phyloP scores from a whole-genome alignment of 2,329 filamentous ascomycete species.

The Fulvia fulva region DNA sequence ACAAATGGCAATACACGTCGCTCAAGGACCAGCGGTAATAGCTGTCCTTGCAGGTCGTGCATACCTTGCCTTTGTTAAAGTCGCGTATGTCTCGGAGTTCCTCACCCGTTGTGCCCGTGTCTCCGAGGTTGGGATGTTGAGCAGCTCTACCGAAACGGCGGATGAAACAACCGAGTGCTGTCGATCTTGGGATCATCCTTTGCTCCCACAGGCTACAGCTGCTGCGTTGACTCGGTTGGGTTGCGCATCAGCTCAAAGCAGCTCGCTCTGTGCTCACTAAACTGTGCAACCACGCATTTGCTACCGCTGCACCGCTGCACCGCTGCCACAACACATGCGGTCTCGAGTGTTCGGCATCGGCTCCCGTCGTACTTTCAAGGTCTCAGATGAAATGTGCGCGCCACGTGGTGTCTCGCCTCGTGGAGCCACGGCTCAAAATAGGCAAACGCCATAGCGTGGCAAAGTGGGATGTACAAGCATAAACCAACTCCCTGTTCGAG shows the following conservation, averaged over 20 bases:
- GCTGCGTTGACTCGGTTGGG: too few relatives aligned
- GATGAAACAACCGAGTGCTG: not conserved
- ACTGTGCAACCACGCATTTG: not conserved
- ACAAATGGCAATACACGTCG: not conserved
- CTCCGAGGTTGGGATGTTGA: not conserved
- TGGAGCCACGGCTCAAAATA: not conserved
- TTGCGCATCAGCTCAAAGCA: not conserved
- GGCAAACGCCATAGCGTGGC: conserved; percentile 2
- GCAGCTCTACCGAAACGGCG: not conserved
- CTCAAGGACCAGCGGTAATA: not conserved
- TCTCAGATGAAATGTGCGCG: not conserved
- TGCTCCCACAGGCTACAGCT: too few relatives aligned
- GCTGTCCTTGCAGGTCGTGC: not conserved
- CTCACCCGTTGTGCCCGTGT: not conserved
- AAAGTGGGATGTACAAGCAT: conserved; percentile 3
- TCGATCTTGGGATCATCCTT: not conserved
- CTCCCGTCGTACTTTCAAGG: not conserved
- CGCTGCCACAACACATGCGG: too few relatives aligned
- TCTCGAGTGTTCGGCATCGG: not conserved
- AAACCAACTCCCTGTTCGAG: not conserved
- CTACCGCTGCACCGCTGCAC: not conserved
- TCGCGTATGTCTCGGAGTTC: not conserved
- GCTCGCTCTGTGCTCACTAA: not conserved
- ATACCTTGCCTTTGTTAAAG: not conserved
- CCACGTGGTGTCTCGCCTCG: conserved; percentile 1